phyloP scores from a whole-genome alignment of 306 rosid genomes.

The Cicer judaicum region DNA sequence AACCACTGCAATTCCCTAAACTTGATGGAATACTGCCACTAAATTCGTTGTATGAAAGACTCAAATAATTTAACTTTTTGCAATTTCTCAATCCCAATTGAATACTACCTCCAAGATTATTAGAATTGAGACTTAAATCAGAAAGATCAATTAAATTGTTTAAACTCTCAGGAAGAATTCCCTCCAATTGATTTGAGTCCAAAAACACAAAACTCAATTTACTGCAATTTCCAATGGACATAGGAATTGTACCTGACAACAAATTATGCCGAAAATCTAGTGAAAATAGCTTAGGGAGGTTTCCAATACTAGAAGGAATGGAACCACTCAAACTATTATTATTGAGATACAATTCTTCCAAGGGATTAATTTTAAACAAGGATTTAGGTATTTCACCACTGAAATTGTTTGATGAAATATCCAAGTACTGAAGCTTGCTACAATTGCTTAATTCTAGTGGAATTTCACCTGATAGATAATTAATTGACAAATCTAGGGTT shows the following conservation, averaged over 20 bases:
- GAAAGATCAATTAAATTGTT: conserved; percentile 57
- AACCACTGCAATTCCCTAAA: conserved; percentile 67
- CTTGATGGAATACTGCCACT: conserved; percentile 62
- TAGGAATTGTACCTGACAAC: conserved; percentile 65
- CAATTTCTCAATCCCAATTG: conserved; percentile 58
- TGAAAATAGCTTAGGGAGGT: conserved; percentile 40
- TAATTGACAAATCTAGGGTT: conserved; percentile 24
- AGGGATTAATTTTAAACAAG: conserved; percentile 48
- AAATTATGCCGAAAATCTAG: conserved; percentile 50
- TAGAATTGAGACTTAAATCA: conserved; percentile 33
- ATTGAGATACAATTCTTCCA: conserved; percentile 48
- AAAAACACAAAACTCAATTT: conserved; percentile 47
- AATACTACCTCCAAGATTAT: conserved; percentile 64
- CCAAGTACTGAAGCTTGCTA: conserved; percentile 51
- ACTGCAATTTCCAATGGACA: conserved; percentile 72
- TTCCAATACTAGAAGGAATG: conserved; percentile 65
- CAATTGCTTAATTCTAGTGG: conserved; percentile 47
- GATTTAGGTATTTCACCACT: conserved; percentile 62
- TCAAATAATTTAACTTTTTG: conserved; percentile 48
- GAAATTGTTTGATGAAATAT: conserved; percentile 54
- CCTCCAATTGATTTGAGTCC: conserved; percentile 51
- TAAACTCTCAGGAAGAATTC: conserved; percentile 65
- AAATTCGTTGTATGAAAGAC: conserved; percentile 58
- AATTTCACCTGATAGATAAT: conserved; percentile 30
- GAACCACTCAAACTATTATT: conserved; percentile 60